A percentile compares a stretch with the other conserved stretches of the same genome.
phyloP scores from a whole-genome alignment of 495 filamentous ascomycete genomes.

The Trichoderma gamsii region DNA sequence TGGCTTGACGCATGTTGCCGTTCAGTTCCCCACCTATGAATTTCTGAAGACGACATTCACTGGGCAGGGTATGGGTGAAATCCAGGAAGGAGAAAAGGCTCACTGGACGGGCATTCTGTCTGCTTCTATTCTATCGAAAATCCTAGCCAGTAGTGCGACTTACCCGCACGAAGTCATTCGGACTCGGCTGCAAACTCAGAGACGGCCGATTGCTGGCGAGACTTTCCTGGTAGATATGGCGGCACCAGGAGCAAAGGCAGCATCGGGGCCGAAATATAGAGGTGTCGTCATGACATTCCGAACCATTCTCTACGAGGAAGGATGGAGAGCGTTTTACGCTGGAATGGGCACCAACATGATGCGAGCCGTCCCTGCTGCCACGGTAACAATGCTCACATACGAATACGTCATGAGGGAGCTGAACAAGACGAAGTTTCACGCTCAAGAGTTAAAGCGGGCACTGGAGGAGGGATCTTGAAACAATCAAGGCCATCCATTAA shows the following conservation, averaged over 20 bases:
- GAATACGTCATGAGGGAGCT: conserved; percentile 68
- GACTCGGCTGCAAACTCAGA: conserved; percentile 83
- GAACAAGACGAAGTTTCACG: conserved; percentile 25
- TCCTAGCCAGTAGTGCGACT: conserved; percentile 88
- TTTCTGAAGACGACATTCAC: conserved; percentile 87
- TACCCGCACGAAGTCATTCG: conserved; percentile 96
- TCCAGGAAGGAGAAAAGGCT: conserved; percentile 35
- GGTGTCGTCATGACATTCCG: conserved; percentile 77
- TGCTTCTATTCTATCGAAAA: conserved; percentile 91
- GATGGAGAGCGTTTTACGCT: conserved; percentile 94
- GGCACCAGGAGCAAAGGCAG: conserved; percentile 16
- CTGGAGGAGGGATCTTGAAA: background rate
- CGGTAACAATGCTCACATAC: conserved; percentile 96
- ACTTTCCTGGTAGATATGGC: conserved; percentile 61
- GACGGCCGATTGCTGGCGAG: conserved; percentile 51
- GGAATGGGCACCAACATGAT: conserved; percentile 98
- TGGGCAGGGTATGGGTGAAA: conserved; percentile 72
- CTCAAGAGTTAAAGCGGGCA: conserved; percentile 5
- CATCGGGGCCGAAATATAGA: conserved; percentile 58
- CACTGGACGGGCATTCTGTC: conserved; percentile 65
- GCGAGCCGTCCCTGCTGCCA: conserved; percentile 87
- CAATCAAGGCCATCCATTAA: background rate
- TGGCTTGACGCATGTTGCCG: conserved; percentile 89
- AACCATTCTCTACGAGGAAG: conserved; percentile 83
- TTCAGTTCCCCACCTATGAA: conserved; percentile 96